Conservation (phyloP, 306 rosid genomes). For the Spatholobus suberectus region DNA sequence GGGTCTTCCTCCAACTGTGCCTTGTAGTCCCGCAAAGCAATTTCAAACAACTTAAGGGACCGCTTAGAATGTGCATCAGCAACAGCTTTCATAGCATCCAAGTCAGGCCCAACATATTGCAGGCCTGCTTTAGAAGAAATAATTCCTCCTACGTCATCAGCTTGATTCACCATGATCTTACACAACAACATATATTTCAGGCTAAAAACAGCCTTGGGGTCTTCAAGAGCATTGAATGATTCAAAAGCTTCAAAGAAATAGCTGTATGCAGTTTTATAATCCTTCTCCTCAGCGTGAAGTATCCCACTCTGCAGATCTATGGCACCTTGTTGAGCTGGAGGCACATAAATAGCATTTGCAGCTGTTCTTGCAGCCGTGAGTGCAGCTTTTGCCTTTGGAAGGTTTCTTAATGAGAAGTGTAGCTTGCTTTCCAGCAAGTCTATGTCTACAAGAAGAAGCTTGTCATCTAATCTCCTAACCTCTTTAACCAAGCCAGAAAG, state of each 20-base stretch:
- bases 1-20: conserved; percentile 96
- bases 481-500: conserved; percentile 87
- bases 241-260: conserved; percentile 97
- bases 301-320: conserved; percentile 96
- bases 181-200: conserved; percentile 93
- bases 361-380: conserved; percentile 98
- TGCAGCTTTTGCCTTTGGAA: conserved; percentile 96
- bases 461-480: conserved; percentile 95
- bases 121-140: conserved; percentile 93
- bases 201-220: conserved; percentile 90
- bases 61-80: conserved; percentile 95
- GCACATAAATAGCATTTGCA: conserved; percentile 94
- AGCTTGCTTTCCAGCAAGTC: conserved; percentile 95
- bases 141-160: conserved; percentile 87
- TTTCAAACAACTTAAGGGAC: conserved; percentile 84
- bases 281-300: conserved; percentile 96
- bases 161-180: conserved; percentile 92
- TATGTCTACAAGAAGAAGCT: conserved; percentile 95
- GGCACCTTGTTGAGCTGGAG: conserved; percentile 97
- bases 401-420: conserved; percentile 90
- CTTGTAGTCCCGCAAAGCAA: conserved; percentile 76
- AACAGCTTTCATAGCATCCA: conserved; percentile 98
- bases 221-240: conserved; percentile 91
- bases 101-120: conserved; percentile 83
- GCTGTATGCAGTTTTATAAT: conserved; percentile 88